Conservation (phyloP, 805 yeast species). For the Pichia sporocuriosa region DNA sequence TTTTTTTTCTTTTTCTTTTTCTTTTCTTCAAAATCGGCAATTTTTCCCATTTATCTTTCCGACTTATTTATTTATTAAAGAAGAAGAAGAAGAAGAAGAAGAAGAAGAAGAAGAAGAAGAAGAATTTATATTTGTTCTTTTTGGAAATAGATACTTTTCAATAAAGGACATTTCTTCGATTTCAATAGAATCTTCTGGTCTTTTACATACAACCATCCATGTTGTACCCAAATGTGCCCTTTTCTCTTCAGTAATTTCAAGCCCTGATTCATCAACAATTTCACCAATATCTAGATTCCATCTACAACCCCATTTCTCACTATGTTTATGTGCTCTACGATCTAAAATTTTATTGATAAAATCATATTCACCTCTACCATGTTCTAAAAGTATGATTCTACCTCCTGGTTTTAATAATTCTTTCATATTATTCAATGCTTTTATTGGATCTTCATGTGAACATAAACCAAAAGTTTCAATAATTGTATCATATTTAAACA, state of each 20-base stretch:
- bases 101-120: conserved; percentile 9
- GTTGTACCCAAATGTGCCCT: conserved; percentile 90
- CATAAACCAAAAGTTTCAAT: conserved; percentile 93
- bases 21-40: neutral
- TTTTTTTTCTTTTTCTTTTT: neutral
- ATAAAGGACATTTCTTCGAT: conserved; percentile 41
- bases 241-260: conserved; percentile 73
- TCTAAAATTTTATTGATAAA: conserved; percentile 77
- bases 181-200: conserved; percentile 56
- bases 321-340: conserved; percentile 72
- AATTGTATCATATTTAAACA: conserved; percentile 76
- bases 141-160: conserved; percentile 40
- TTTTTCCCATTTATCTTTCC: too few species aligned
- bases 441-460: conserved; percentile 90
- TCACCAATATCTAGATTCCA: conserved; percentile 96
- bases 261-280: conserved; percentile 72
- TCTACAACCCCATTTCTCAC: conserved; percentile 92
- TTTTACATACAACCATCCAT: conserved; percentile 74
- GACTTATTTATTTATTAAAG: neutral
- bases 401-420: conserved; percentile 81
- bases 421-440: conserved; percentile 69
- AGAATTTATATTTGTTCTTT: conserved; percentile 28
- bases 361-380: conserved; percentile 80
- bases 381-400: conserved; percentile 79
- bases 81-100: neutral